These are phyloP conservation scores for Mycena albidolilacea DNA, from an alignment of 768 basidiomycete species.

Conservation along the genomic window DNA sequence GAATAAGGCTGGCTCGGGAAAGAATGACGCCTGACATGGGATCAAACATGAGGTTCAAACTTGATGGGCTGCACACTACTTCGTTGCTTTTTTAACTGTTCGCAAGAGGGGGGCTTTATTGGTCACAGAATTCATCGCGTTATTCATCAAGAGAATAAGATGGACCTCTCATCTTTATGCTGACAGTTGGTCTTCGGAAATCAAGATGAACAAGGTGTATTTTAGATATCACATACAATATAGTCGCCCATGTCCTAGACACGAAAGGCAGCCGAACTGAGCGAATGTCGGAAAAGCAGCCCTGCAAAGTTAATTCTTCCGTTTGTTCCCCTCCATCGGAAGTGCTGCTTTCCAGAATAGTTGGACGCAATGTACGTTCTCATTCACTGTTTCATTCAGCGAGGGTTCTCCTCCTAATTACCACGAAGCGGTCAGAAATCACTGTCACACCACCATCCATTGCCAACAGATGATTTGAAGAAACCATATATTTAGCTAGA, in stretches of 20 bases:
- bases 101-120: background rate
- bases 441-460: conserved; percentile 5
- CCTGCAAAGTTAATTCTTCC: no score
- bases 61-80: conserved; percentile 12
- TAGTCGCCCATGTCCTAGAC: background rate
- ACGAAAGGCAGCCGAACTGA: conserved; percentile 7
- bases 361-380: no score
- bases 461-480: conserved; percentile 10
- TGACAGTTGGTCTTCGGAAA: conserved; percentile 9
- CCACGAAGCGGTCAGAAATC: background rate
- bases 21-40: conserved; percentile 10
- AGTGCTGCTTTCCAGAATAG: no score
- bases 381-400: background rate
- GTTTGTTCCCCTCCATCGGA: no score
- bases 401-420: background rate
- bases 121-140: background rate
- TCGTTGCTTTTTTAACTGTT: conserved; percentile 11
- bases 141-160: background rate
- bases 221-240: background rate
- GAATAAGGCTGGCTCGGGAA: conserved; percentile 28
- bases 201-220: conserved; percentile 5
- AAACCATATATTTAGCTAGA: background rate
- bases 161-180: conserved; percentile 6
- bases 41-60: conserved; percentile 13
- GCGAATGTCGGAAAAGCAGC: background rate